Base-by-base conservation (phyloP, 108 stramenopile species). In the Pseudonitzschia multiseries region DNA sequence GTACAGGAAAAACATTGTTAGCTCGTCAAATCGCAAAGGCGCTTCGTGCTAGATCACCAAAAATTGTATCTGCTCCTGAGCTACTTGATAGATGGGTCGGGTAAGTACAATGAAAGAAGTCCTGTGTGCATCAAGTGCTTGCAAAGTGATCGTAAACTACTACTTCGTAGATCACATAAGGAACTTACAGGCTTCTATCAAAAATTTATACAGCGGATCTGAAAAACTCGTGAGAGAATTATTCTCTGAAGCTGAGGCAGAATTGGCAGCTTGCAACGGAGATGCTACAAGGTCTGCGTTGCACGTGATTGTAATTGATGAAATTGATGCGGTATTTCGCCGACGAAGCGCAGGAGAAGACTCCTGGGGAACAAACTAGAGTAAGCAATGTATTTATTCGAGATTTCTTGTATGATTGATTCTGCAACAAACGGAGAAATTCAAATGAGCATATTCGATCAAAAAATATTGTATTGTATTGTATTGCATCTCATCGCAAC, bases 71-170 rank as follows among this genome's bases (percentile, higher is more conserved):
- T 21, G 95, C 93, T 26, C 95, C 96, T 15, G 94, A 99, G 80
- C 83, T 99, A 43, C 85, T 99, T 59, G 97, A 99, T 83, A 93
- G 97, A 73, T 99, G 96, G 93, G 97, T 99, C 14, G 98, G 97
- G 54, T 56, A 56, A 56, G 54, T 48, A 10, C 1, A 14, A 10
- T 48, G 18, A 18, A 10, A 14, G 2, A 18, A 48, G 12, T 18
- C 14, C 12, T 48, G 36, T 36, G 2, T 36, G 36, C 36, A 36
- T 2, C 4, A 36, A 36, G 36, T 36, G 36, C 6, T 6, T 36
- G 36, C 36, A 36, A 2, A 5, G 36, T 5, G 2, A 5, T 6
- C 2, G 36, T 36, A 6, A 2, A 36, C 36, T 36, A 36, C 4
- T 6, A n/a, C n/a, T n/a, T n/a, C n/a, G n/a, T 36, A 36, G 36